Base-by-base conservation (phyloP, 2,329 filamentous ascomycete species). In the Tolypocladium endophyticum region DNA sequence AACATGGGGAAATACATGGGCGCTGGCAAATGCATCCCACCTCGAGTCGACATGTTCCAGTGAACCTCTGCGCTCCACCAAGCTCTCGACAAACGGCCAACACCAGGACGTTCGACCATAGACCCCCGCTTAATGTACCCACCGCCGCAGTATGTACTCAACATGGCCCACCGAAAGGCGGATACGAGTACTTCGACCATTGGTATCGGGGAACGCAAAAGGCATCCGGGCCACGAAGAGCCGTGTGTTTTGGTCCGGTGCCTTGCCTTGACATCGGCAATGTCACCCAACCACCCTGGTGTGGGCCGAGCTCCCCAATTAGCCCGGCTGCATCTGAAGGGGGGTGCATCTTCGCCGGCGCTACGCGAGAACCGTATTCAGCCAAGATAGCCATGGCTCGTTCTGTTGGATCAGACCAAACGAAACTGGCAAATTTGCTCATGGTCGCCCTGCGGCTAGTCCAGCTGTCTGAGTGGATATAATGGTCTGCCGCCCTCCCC, bases 401-500 rank as follows among this genome's bases (percentile, higher is more conserved):
- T 50, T n/a, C 53, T 53, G 54, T 59, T 55, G 59, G 47, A 57
- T 45, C 30, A 53, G 59, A 23, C 50, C 50, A 23, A 20, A 35
- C 20, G 20, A 20, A 35, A 12, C 50, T 11, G 50, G 50, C 30
- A 33, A 4, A 23, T 20, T 16, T n/a, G 30, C 50, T 35, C 30
- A n/a, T 35, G 30, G 30, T 54, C 20, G 50, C 30, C 50, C 20
- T 36, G 50, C 50, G 20, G 30, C 30, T 20, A 6, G 20, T 54
- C 20, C 9, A 30, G 20, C 8, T 20, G 16, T 52, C 50, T 33
- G 50, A 33, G 23, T 56, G 55, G 38, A 55, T 63, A 63, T 63
- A 54, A 61, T 61, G 59, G 59, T 53, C 58, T 55, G 55, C 61
- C 58, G 53, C 60, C 61, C 58, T 57, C 61, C 56, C 14, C 36